Percentiles rank a stretch among this genome's conserved stretches.
Conservation (phyloP, 257 asterid species). For the Misopates orontium region DNA sequence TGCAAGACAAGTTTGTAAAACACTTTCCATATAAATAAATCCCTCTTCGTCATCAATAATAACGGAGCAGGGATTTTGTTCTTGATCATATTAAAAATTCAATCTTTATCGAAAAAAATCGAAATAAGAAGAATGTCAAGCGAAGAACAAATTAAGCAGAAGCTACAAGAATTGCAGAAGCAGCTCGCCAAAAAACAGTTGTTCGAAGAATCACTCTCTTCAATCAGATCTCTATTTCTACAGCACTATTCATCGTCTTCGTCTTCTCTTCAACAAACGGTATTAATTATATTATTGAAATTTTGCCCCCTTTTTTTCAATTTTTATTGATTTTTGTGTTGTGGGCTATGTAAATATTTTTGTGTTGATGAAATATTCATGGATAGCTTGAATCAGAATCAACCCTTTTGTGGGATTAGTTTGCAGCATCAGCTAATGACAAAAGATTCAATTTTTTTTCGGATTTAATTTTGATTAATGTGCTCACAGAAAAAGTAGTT, state of each 20-base stretch:
- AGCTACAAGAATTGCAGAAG: constrained; percentile 72
- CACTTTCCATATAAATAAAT: constrained; percentile 13
- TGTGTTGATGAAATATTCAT: not conserved
- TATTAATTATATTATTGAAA: constrained; percentile 22
- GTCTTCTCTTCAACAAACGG: constrained; percentile 67
- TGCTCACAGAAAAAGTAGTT: too few species aligned
- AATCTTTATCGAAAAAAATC: not conserved
- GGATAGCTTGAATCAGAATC: not conserved
- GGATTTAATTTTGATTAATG: too few species aligned
- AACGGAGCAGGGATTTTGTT: not conserved
- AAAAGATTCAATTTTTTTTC: not conserved
- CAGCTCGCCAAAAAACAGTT: constrained; percentile 70
- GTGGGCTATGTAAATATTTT: not conserved
- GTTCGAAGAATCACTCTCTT: constrained; percentile 77
- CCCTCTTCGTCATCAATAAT: not conserved
- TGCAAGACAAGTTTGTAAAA: constrained; percentile 31
- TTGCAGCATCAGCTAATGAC: not conserved
- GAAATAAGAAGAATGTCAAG: constrained; percentile 34
- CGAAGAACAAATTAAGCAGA: constrained; percentile 55
- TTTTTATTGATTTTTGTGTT: constrained; percentile 3
- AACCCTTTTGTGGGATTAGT: not conserved
- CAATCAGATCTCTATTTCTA: constrained; percentile 68
- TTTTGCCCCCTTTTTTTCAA: not conserved
- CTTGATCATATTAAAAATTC: not conserved
- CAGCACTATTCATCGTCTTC: constrained; percentile 74